phyloP scores from a whole-genome alignment of 352 stramenopile species.

The Phytophthora nicotianae region DNA sequence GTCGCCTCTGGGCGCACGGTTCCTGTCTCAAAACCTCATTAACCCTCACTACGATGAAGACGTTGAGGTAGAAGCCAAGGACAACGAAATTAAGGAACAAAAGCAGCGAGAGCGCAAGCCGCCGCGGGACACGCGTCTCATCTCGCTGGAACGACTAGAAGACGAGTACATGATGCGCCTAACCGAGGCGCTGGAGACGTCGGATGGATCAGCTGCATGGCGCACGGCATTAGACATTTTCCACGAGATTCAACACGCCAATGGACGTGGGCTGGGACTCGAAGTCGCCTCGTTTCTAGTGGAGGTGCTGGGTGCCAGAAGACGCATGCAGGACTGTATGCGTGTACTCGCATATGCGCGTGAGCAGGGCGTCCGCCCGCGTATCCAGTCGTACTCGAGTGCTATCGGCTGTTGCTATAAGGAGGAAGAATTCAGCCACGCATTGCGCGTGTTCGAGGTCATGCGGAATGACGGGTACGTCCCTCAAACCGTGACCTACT shows the following conservation, averaged over 20 bases:
- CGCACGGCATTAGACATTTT: slow-evolving; percentile 58
- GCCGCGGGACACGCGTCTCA: slow-evolving; percentile 22
- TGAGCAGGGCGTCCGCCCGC: slow-evolving; percentile 69
- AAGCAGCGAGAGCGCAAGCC: background rate
- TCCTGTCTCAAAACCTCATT: slow-evolving; percentile 28
- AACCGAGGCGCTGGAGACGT: slow-evolving; percentile 33
- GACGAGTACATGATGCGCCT: slow-evolving; percentile 34
- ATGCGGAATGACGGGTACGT: slow-evolving; percentile 88
- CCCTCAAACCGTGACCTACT: slow-evolving; percentile 82
- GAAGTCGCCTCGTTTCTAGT: slow-evolving; percentile 69
- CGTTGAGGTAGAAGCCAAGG: slow-evolving; percentile 1
- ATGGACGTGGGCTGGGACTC: slow-evolving; percentile 44
- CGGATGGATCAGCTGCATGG: slow-evolving; percentile 45
- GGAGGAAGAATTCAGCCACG: slow-evolving; percentile 63
- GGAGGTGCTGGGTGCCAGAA: slow-evolving; percentile 55
- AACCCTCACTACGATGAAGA: slow-evolving; percentile 17
- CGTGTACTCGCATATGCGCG: slow-evolving; percentile 69
- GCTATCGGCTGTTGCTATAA: slow-evolving; percentile 84
- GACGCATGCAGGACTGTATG: slow-evolving; percentile 58
- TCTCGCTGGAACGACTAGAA: slow-evolving; percentile 27
- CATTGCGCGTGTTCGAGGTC: slow-evolving; percentile 87
- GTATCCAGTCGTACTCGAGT: slow-evolving; percentile 84
- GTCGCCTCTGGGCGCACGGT: slow-evolving; percentile 16
- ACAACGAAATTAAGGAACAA: slow-evolving; percentile 2
- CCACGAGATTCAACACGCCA: slow-evolving; percentile 40